A percentile compares a stretch with the other conserved stretches of the same genome.
Conservation (phyloP, 148 eudicot genomes). For the Selenicereus undatus region DNA sequence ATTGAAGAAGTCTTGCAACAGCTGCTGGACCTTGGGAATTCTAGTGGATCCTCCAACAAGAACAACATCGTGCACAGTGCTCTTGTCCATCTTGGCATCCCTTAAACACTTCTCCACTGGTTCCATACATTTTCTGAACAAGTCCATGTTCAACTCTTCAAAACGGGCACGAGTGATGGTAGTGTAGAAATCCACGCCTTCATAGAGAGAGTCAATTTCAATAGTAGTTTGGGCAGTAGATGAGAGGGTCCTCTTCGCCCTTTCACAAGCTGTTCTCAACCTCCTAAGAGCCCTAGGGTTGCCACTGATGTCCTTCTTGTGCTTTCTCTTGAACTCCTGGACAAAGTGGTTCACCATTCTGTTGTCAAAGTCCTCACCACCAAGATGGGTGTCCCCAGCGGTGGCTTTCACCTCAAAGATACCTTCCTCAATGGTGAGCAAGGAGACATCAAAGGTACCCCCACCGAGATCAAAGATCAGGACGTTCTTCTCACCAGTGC, state of each 20-base stretch:
- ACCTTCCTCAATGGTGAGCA: slow-evolving; percentile 27
- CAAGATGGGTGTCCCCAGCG: slow-evolving; percentile 27
- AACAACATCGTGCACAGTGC: slow-evolving; percentile 24
- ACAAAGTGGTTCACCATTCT: slow-evolving; percentile 17
- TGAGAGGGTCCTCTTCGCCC: slow-evolving; percentile 10
- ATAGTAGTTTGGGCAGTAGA: slow-evolving; percentile 10
- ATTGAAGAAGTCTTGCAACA: slow-evolving; percentile 16
- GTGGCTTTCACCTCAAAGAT: slow-evolving; percentile 31
- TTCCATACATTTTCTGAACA: slow-evolving; percentile 18
- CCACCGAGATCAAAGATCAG: slow-evolving; percentile 8
- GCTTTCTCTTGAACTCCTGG: slow-evolving; percentile 16
- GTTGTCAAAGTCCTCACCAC: slow-evolving; percentile 18
- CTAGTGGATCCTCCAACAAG: slow-evolving; percentile 29
- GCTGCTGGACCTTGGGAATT: slow-evolving; percentile 24
- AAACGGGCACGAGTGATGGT: slow-evolving; percentile 21
- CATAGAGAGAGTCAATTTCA: slow-evolving; percentile 20
- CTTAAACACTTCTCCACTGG: slow-evolving; percentile 22
- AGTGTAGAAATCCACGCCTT: slow-evolving; percentile 19
- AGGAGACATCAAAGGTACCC: slow-evolving; percentile 28
- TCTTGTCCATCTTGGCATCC: slow-evolving; percentile 23
- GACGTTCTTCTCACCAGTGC: slow-evolving; percentile 19
- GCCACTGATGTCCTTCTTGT: slow-evolving; percentile 14
- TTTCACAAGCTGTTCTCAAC: slow-evolving; percentile 9
- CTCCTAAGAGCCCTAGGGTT: slow-evolving; percentile 17
- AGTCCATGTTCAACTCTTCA: slow-evolving; percentile 18